phyloP scores from a whole-genome alignment of 2,329 filamentous ascomycete species.

The Fusarium irregulare region DNA sequence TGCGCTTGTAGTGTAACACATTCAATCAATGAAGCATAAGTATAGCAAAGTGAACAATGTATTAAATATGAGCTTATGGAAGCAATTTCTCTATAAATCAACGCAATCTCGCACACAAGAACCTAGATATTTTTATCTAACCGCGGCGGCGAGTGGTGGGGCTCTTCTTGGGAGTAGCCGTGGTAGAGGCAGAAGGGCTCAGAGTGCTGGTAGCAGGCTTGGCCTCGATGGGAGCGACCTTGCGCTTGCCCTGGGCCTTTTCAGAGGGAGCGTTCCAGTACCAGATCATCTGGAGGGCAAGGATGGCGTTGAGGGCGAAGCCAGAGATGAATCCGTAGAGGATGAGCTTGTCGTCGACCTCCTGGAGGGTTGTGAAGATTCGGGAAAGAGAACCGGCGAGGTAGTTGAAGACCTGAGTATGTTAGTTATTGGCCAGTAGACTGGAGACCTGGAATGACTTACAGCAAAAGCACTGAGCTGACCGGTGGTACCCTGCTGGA shows the following conservation, averaged over 20 bases:
- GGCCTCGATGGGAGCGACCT: slow-evolving; percentile 47
- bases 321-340: slow-evolving; percentile 94
- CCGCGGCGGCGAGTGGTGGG: slow-evolving; percentile 59
- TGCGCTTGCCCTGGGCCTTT: slow-evolving; percentile 58
- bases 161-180: slow-evolving; percentile 54
- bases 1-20: background rate
- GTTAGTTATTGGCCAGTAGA: background rate
- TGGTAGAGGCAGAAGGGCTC: slow-evolving; percentile 38
- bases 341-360: slow-evolving; percentile 96
- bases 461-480: slow-evolving; percentile 97
- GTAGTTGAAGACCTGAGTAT: slow-evolving; percentile 91
- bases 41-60: background rate
- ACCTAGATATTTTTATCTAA: slow-evolving; percentile 38
- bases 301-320: slow-evolving; percentile 86
- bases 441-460: slow-evolving; percentile 53
- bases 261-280: slow-evolving; percentile 85
- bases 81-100: slow-evolving; percentile 35
- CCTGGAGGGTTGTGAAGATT: slow-evolving; percentile 97
- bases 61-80: slow-evolving; percentile 24
- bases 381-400: slow-evolving; percentile 90
- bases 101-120: slow-evolving; percentile 33
- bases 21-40: too few species aligned
- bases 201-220: slow-evolving; percentile 43
- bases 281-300: slow-evolving; percentile 91
- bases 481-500: slow-evolving; percentile 86